Base-by-base conservation (phyloP, 2,329 filamentous ascomycete genomes). In the Aspergillus pseudoterreus region DNA sequence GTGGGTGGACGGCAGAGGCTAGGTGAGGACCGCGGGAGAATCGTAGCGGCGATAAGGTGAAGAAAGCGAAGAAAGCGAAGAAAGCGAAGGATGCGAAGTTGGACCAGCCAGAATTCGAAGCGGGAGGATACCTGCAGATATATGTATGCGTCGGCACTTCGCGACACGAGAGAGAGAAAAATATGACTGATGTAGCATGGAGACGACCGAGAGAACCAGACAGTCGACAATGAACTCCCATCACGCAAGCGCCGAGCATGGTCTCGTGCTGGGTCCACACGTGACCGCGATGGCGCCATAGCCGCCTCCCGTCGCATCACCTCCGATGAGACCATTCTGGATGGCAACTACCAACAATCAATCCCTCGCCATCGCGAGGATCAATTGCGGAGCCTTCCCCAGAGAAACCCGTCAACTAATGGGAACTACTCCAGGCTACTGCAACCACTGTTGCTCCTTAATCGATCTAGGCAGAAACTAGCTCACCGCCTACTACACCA, bases 251-350 rank as follows among this genome's bases (percentile, higher is more conserved):
- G 49, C 54, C 44, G 45, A 42, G 45, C 38, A 24, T 47, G 49
- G 50, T 52, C 53, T 54, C 54, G 45, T 56, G 50, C 52, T 50
- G 22, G 43, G 39, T n/a, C 1, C 5, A 30, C 58, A 63, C 61
- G 55, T 64, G 62, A 51, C 39, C 8, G 22, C 17, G 51, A 63
- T 62, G 43, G 56, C 61, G 57, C 59, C 53, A 60, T 62, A 42
- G 19, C 50, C 47, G 35, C 4, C 24, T 11, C 12, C 15, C 15
- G 33, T 58, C 52, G 50, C 56, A 62, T 55, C 49, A 55, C 12
- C 8, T 36, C 19, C 44, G 14, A 36, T 19, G 19, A 14, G 14
- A 12, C 22, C 21, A 38, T 22, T 33, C 11, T 9, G 15, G 22
- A 30, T 46, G 32, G 36, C 49, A 30, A 52, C 56, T 19, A 3